Base-by-base conservation (phyloP, 768 basidiomycete genomes). In the Suillus spraguei region DNA sequence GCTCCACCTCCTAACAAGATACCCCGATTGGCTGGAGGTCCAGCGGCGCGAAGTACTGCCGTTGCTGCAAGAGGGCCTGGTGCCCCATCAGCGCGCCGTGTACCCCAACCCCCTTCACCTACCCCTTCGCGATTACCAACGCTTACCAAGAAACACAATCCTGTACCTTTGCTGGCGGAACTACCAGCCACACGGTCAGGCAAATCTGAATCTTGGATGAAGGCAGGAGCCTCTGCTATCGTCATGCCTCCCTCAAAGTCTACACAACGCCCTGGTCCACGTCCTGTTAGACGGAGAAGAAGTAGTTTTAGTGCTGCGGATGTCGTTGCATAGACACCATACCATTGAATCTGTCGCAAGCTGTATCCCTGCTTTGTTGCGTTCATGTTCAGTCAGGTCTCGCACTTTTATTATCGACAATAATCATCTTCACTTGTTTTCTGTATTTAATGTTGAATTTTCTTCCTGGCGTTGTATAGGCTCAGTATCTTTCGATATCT, bases 231-330 rank as follows among this genome's bases (percentile, higher is more conserved):
- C 81, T 60, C 74, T 7, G 85, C 87, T 4, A 87, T 93, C 41
- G 89, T 94, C 46, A 85, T 87, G 16, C 87, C 90, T 22, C 85
- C 84, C 17, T 84, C 87, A 44, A 94, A 91, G 73, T 82, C 69
- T 7, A 72, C 87, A 1, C 88, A 85, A 66, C 85, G 92, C 44
- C 93, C 93, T 9, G 87, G 88, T 2, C 77, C 93, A 65, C 82
- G 93, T 60, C 89, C 80, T 49, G 85, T 92, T 58, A 82, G 92
- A 66, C 83, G 91, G 65, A 80, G 93, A 71, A 81, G 93, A 64
- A 94, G 93, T 71, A 95, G 94, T 69, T 95, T 95, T 75, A 94
- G 94, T 72, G 82, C 88, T 62, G 92, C 90, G 4, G 93, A 95
- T 73, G 88, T 94, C 24, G 85, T 94, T 64, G 92, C 90, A 70